A percentile compares a stretch with the other conserved stretches of the same genome.
Evolutionary conservation across 257 asterid species (phyloP).

Genomic region (Fraxinus excelsior): DNA sequence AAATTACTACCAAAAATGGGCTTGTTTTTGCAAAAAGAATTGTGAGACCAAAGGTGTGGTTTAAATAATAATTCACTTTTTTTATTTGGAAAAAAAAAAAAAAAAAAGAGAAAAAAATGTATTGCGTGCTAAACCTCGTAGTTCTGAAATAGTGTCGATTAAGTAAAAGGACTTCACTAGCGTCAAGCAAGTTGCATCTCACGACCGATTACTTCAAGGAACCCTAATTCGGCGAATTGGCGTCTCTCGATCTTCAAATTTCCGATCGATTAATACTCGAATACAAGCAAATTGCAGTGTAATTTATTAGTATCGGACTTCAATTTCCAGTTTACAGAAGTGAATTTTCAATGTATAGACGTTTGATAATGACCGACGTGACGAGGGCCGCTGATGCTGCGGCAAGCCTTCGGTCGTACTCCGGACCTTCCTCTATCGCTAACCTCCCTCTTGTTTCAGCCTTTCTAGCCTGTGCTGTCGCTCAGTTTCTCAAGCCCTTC

Average conservation of each 20-base stretch:
- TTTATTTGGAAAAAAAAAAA: too few relatives aligned
- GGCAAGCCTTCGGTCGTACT: constrained; percentile 62
- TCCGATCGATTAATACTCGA: constrained; percentile 13
- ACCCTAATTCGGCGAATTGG: background rate
- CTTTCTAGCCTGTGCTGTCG: constrained; percentile 81
- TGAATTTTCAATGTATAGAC: background rate
- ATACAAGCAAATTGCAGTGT: background rate
- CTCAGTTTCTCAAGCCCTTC: constrained; percentile 93
- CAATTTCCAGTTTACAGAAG: background rate
- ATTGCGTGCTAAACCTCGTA: background rate
- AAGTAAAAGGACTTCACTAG: background rate
- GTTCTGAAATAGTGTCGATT: background rate
- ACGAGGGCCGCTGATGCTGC: constrained; percentile 71
- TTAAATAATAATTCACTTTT: too few relatives aligned
- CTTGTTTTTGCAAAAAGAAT: too few relatives aligned
- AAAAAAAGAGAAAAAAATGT: too few relatives aligned
- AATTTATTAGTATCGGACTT: background rate
- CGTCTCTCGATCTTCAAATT: constrained; percentile 8
- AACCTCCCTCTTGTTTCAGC: constrained; percentile 77
- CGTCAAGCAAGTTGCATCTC: constrained; percentile 23
- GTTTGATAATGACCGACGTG: constrained; percentile 48
- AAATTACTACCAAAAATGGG: too few relatives aligned
- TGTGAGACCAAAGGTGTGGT: too few relatives aligned
- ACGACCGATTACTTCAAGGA: background rate
- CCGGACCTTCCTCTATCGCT: constrained; percentile 42